Percentiles rank a stretch among this genome's conserved stretches.
These are phyloP conservation scores for Zangia roseola DNA, from an alignment of 768 basidiomycete genomes.

Conservation along the genomic window DNA sequence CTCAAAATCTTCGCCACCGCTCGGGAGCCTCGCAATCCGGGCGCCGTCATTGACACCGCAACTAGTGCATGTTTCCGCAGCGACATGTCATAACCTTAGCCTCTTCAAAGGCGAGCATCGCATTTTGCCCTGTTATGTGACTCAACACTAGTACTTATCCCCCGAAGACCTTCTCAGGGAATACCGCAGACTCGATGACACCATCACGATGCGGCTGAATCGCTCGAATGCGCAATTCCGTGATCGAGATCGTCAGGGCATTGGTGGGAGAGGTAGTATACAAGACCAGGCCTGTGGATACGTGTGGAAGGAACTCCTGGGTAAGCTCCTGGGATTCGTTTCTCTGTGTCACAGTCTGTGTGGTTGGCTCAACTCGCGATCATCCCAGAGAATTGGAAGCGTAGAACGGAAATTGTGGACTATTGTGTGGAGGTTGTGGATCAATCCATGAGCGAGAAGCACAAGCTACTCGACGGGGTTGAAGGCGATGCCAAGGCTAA, in stretches of 20 bases:
- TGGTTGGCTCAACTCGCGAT: conserved; percentile 22
- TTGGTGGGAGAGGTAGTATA: conserved; percentile 46
- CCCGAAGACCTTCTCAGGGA: conserved; percentile 73
- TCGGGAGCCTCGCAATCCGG: conserved; percentile 72
- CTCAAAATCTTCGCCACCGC: conserved; percentile 40
- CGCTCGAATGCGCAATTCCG: conserved; percentile 73
- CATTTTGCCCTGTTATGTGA: conserved; percentile 6
- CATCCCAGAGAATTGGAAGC: conserved; percentile 61
- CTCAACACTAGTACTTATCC: conserved; percentile 14
- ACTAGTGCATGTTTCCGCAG: conserved; percentile 67
- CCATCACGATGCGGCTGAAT: conserved; percentile 78
- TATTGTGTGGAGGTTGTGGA: conserved; percentile 77
- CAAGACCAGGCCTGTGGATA: conserved; percentile 76
- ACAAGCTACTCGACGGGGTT: conserved; percentile 41
- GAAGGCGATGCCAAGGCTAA: conserved; percentile 44
- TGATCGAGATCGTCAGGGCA: conserved; percentile 61
- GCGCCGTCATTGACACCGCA: conserved; percentile 58
- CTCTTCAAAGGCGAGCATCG: conserved; percentile 61
- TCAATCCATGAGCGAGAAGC: conserved; percentile 57
- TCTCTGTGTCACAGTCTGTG: conserved; percentile 9
- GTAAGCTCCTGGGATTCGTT: conserved; percentile 41
- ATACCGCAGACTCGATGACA: conserved; percentile 78
- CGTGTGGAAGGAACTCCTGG: conserved; percentile 77
- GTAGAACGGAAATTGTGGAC: conserved; percentile 67
- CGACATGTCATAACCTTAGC: conserved; percentile 73